Percentiles rank a stretch among this genome's conserved stretches.
These are phyloP conservation scores for Globisporangium cederbergense DNA, from an alignment of 352 stramenopile species.

Conservation along the genomic window DNA sequence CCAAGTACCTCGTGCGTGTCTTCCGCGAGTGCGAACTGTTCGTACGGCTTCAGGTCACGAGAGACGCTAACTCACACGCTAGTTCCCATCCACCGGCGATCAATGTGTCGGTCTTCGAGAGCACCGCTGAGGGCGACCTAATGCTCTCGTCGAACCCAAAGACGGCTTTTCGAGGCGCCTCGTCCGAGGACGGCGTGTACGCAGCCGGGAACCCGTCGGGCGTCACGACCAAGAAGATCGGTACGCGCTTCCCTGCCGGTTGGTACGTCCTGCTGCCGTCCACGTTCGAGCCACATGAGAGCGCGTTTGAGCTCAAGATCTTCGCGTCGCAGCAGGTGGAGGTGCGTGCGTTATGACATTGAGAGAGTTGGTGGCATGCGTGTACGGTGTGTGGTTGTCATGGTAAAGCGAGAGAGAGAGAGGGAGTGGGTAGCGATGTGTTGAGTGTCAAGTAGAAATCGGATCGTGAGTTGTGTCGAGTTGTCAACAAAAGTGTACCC, in stretches of 20 bases:
- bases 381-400: background rate
- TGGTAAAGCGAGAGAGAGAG: background rate
- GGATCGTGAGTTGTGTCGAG: no score
- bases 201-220: conserved; percentile 47
- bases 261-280: conserved; percentile 78
- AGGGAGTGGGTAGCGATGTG: no score
- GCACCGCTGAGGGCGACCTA: conserved; percentile 48
- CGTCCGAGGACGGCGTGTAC: conserved; percentile 59
- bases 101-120: conserved; percentile 74
- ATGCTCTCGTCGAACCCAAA: conserved; percentile 62
- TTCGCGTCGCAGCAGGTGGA: conserved; percentile 43
- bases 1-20: conserved; percentile 67
- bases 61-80: conserved; percentile 14
- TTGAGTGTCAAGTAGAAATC: no score
- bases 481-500: no score
- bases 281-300: conserved; percentile 65
- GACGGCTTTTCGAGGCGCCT: conserved; percentile 42
- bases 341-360: conserved; percentile 29
- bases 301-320: conserved; percentile 53
- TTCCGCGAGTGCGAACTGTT: conserved; percentile 50
- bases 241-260: conserved; percentile 33
- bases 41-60: conserved; percentile 39
- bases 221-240: conserved; percentile 35
- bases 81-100: conserved; percentile 33
- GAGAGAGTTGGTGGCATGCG: background rate